These are phyloP conservation scores for Colletotrichum agaves DNA, from an alignment of 2,329 filamentous ascomycete genomes.

Conservation along the genomic window DNA sequence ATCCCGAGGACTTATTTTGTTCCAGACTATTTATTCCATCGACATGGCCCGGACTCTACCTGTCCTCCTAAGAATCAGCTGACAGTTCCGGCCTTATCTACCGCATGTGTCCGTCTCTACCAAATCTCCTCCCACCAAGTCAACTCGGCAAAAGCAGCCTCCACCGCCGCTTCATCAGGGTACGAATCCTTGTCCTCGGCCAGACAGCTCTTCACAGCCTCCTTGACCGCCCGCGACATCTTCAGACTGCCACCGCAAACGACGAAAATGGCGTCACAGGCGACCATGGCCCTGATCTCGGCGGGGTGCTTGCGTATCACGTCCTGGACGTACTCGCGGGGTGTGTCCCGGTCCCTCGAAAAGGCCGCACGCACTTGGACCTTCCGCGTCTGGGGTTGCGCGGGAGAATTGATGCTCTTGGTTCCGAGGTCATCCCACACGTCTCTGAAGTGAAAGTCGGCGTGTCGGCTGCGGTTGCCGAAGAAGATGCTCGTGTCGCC, in stretches of 20 bases:
- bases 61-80: no score
- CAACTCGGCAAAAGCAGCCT: conserved; percentile 48
- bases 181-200: conserved; percentile 48
- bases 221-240: conserved; percentile 67
- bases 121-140: conserved; percentile 71
- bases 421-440: conserved; percentile 70
- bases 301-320: conserved; percentile 57
- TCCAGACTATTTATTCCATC: no score
- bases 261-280: conserved; percentile 57
- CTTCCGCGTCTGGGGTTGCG: neutral
- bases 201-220: conserved; percentile 61
- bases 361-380: conserved; percentile 56
- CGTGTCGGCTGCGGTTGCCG: conserved; percentile 78
- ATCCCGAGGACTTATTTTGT: no score
- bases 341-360: conserved; percentile 54
- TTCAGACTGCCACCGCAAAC: conserved; percentile 67
- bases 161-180: conserved; percentile 50
- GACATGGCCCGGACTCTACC: no score
- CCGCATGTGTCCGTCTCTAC: conserved; percentile 46
- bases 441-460: conserved; percentile 83
- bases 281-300: conserved; percentile 51
- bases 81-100: no score
- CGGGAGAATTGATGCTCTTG: no score
- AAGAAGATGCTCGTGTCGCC: conserved; percentile 74
- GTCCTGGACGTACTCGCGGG: conserved; percentile 68